A percentile compares a stretch with the other conserved stretches of the same genome.
Conservation (phyloP, 2,329 filamentous ascomycete genomes). For the Calonectria pteridis region DNA sequence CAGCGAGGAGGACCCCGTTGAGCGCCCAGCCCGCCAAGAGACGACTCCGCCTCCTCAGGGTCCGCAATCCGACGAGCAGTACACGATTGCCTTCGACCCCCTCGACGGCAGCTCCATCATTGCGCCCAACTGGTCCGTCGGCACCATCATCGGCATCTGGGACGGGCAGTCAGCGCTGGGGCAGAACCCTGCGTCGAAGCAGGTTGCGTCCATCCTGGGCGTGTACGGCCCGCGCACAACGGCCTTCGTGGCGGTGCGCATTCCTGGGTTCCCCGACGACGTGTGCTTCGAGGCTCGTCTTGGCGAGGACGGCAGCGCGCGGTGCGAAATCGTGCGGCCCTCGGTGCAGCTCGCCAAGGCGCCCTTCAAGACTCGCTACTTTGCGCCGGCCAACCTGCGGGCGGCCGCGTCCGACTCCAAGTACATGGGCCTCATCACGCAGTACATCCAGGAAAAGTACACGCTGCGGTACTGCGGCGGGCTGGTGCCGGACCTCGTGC, state of each 20-base stretch:
- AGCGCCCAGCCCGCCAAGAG: slow-evolving; percentile 48
- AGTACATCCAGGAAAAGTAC: slow-evolving; percentile 66
- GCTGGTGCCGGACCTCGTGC: slow-evolving; percentile 71
- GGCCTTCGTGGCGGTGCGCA: slow-evolving; percentile 66
- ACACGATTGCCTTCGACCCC: slow-evolving; percentile 73
- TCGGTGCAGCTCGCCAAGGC: slow-evolving; percentile 53
- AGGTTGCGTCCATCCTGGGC: slow-evolving; percentile 64
- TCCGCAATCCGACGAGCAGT: slow-evolving; percentile 58
- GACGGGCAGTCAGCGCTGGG: slow-evolving; percentile 60
- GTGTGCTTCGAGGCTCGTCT: slow-evolving; percentile 67
- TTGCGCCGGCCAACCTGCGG: slow-evolving; percentile 72
- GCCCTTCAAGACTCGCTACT: slow-evolving; percentile 66
- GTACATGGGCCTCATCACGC: slow-evolving; percentile 63
- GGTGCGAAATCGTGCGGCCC: slow-evolving; percentile 56
- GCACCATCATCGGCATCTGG: slow-evolving; percentile 72
- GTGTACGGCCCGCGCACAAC: slow-evolving; percentile 68
- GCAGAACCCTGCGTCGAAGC: slow-evolving; percentile 53
- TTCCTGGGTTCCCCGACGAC: slow-evolving; percentile 52
- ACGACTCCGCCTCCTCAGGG: not conserved
- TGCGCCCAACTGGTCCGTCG: slow-evolving; percentile 69
- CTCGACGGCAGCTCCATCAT: slow-evolving; percentile 74
- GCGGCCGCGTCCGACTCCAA: slow-evolving; percentile 62
- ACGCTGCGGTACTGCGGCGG: slow-evolving; percentile 72
- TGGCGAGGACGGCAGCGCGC: slow-evolving; percentile 36
- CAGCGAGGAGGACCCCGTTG: slow-evolving; percentile 72